Evolutionary conservation across 2,329 filamentous ascomycete species (phyloP).

Genomic region (Exophiala spinifera): DNA sequence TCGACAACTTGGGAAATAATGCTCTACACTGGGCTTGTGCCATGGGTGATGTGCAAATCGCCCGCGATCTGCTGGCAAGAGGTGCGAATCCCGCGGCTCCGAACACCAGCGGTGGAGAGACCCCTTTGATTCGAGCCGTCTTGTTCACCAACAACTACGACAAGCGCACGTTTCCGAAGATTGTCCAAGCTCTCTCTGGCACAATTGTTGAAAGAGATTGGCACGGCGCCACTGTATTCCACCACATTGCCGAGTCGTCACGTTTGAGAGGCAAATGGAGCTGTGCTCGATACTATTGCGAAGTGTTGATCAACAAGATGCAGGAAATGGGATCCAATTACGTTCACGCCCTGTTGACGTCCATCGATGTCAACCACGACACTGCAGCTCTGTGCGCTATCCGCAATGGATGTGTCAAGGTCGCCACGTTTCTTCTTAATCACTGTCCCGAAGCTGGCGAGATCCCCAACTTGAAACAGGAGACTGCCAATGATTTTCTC

Average conservation of each 20-base stretch:
- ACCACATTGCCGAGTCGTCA: conserved; percentile 88
- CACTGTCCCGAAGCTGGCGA: conserved; percentile 76
- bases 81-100: conserved; percentile 73
- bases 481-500: conserved; percentile 82
- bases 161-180: conserved; percentile 80
- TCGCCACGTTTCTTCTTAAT: conserved; percentile 63
- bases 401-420: conserved; percentile 78
- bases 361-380: conserved; percentile 81
- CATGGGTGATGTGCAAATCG: conserved; percentile 92
- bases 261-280: conserved; percentile 81
- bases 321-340: conserved; percentile 72
- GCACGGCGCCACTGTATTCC: conserved; percentile 82
- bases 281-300: conserved; percentile 88
- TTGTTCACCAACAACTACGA: conserved; percentile 97
- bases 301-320: conserved; percentile 83
- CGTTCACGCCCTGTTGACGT: conserved; percentile 74
- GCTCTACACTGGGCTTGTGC: conserved; percentile 95
- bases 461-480: conserved; percentile 74
- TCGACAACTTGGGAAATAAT: conserved; percentile 88
- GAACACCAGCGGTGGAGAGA: conserved; percentile 75
- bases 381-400: conserved; percentile 86
- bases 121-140: conserved; percentile 89
- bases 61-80: conserved; percentile 79
- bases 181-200: conserved; percentile 77
- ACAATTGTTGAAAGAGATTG: conserved; percentile 78